Evolutionary conservation across 371 early-diverging fungal species (phyloP).

Genomic region (Apophysomyces elegans): DNA sequence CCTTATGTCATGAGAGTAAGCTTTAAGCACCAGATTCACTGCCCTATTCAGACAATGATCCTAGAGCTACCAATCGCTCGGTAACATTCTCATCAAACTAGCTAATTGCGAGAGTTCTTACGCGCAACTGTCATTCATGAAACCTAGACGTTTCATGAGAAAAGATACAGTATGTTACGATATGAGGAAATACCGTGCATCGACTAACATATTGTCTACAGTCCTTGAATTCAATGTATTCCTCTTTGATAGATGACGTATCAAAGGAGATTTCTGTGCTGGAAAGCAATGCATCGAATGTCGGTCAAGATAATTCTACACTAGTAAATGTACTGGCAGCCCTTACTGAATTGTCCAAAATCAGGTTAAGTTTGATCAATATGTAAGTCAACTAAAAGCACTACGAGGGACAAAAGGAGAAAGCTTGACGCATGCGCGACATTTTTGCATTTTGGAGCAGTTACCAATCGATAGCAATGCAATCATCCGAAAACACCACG

Average conservation of each 20-base stretch:
- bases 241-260: slow-evolving; percentile 37
- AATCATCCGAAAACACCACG: slow-evolving; percentile 26
- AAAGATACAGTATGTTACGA: slow-evolving; percentile 44
- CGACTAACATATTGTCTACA: neutral
- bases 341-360: slow-evolving; percentile 30
- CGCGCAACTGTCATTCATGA: slow-evolving; percentile 44
- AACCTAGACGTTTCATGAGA: slow-evolving; percentile 52
- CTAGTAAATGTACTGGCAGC: slow-evolving; percentile 28
- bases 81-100: slow-evolving; percentile 33
- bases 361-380: slow-evolving; percentile 41
- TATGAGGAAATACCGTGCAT: neutral
- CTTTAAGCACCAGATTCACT: neutral
- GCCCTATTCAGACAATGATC: no score
- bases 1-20: slow-evolving; percentile 46
- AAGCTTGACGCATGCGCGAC: neutral
- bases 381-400: slow-evolving; percentile 23
- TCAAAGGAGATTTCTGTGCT: slow-evolving; percentile 31
- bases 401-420: neutral
- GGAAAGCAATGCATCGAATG: slow-evolving; percentile 12
- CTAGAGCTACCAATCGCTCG: slow-evolving; percentile 31
- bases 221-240: slow-evolving; percentile 40
- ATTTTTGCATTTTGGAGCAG: slow-evolving; percentile 20
- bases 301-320: slow-evolving; percentile 15
- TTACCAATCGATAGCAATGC: slow-evolving; percentile 41
- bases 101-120: slow-evolving; percentile 38